phyloP scores from a whole-genome alignment of 371 early-diverging fungal species.

The Umbelopsis sp. region DNA sequence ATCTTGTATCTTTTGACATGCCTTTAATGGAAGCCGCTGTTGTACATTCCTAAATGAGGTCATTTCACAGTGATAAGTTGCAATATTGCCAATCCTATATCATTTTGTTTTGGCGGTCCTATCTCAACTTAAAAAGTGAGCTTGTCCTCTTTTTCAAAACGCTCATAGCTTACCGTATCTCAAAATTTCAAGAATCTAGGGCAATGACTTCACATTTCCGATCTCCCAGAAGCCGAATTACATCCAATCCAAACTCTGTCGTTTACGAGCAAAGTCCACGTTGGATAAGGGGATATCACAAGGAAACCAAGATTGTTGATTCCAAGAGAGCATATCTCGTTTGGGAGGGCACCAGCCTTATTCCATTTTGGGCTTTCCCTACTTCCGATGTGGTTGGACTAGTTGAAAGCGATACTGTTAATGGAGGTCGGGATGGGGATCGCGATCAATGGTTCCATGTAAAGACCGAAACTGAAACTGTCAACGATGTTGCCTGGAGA shows the following conservation, averaged over 20 bases:
- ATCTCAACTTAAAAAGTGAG: neutral
- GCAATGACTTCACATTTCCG: neutral
- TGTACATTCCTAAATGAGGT: neutral
- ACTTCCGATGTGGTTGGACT: neutral
- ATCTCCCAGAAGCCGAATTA: neutral
- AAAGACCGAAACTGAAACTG: neutral
- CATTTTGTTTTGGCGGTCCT: neutral
- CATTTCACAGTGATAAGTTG: neutral
- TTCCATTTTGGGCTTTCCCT: constrained; percentile 17
- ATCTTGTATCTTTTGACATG: neutral
- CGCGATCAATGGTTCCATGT: constrained; percentile 1
- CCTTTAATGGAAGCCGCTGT: neutral
- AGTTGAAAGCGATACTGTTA: neutral
- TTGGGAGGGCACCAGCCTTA: constrained; percentile 2
- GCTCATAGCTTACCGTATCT: too few species aligned
- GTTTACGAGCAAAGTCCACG: constrained; percentile 11
- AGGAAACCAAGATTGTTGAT: neutral
- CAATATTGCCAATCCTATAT: neutral
- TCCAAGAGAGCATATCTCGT: constrained; percentile 15
- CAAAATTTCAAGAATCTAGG: neutral
- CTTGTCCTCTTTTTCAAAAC: neutral
- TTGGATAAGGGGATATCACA: constrained; percentile 1
- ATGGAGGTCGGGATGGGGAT: neutral
- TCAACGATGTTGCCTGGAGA: neutral
- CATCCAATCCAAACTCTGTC: neutral